Evolutionary conservation across 176 grass and related monocot genomes (phyloP).

Genomic region (Carex cristatella): DNA sequence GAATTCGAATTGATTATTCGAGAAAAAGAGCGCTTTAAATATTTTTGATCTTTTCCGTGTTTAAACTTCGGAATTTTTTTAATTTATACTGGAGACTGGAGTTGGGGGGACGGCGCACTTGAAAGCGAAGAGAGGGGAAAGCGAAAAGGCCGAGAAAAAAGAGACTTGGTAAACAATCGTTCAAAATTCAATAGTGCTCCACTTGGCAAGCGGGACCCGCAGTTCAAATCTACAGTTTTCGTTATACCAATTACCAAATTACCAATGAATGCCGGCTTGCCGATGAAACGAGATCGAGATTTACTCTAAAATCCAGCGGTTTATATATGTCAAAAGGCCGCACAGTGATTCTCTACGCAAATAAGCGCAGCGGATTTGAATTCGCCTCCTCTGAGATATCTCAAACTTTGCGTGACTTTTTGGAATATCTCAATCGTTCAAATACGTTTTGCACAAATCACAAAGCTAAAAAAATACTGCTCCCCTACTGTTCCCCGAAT

Average conservation of each 20-base stretch:
- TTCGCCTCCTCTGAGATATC: too few species aligned
- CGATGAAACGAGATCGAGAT: neutral
- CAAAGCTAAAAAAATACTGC: too few species aligned
- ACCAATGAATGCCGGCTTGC: neutral
- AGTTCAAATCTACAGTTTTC: neutral
- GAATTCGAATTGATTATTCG: slow-evolving; percentile 18
- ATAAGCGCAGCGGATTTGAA: neutral
- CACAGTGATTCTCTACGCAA: neutral
- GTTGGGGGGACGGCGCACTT: neutral
- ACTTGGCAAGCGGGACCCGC: neutral
- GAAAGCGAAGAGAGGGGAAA: slow-evolving; percentile 20
- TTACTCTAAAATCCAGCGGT: neutral
- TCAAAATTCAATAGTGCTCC: neutral
- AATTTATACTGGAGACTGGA: neutral
- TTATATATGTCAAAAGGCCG: neutral
- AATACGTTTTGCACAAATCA: too few species aligned
- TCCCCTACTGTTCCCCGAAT: too few species aligned
- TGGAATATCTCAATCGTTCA: too few species aligned
- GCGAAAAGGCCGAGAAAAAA: neutral
- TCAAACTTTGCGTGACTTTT: too few species aligned
- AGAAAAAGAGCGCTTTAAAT: slow-evolving; percentile 2
- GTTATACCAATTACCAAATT: neutral
- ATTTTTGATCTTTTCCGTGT: slow-evolving; percentile 1
- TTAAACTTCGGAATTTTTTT: neutral
- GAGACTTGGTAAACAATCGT: neutral